These are phyloP conservation scores for Trypanosoma theileri DNA, from an alignment of 208 protist species.

Conservation along the genomic window DNA sequence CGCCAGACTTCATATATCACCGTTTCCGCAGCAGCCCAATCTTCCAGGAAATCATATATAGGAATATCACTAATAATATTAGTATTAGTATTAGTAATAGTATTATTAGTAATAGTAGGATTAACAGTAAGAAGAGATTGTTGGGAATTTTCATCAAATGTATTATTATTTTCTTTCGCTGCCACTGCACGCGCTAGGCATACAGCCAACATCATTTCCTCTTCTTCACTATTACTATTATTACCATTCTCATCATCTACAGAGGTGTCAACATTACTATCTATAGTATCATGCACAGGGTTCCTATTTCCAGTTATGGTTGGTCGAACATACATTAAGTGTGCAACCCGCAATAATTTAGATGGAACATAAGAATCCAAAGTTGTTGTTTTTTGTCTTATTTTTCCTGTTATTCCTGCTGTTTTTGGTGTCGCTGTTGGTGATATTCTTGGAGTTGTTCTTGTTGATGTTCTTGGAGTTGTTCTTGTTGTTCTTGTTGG, in stretches of 20 bases:
- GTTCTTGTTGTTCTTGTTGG: too few relatives aligned
- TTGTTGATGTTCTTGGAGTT: too few relatives aligned
- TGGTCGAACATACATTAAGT: conserved; percentile 16
- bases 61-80: background rate
- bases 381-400: too few relatives aligned
- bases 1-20: conserved; percentile 24
- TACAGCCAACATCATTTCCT: conserved; percentile 3
- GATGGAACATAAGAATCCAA: background rate
- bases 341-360: background rate
- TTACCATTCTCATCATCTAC: background rate
- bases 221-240: background rate
- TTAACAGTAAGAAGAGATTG: too few relatives aligned
- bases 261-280: background rate
- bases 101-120: too few relatives aligned
- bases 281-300: too few relatives aligned
- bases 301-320: background rate
- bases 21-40: background rate
- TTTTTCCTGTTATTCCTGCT: too few relatives aligned
- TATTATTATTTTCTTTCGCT: background rate
- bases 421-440: too few relatives aligned
- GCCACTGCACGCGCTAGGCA: conserved; percentile 18
- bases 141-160: background rate
- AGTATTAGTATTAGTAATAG: background rate
- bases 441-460: too few relatives aligned
- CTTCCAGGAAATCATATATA: background rate